These are phyloP conservation scores for Monosporascus sp. DNA, from an alignment of 2,329 filamentous ascomycete genomes.

Conservation along the genomic window DNA sequence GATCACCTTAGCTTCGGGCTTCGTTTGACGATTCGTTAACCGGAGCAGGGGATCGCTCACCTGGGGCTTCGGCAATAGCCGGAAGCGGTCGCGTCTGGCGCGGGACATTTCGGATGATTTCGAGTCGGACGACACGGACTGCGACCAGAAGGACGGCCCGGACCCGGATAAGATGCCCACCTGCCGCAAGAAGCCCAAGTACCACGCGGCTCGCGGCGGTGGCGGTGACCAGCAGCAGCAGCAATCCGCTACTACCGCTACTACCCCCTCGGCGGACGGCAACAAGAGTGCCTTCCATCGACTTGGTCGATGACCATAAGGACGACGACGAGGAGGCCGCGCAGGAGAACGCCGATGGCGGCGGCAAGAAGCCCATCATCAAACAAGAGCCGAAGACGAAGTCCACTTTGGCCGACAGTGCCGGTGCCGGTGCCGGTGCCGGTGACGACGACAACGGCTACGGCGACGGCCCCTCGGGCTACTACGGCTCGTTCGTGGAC, in stretches of 20 bases:
- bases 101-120: background rate
- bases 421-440: background rate
- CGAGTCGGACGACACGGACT: constrained; percentile 18
- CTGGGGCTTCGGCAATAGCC: too few species aligned
- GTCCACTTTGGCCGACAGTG: too few species aligned
- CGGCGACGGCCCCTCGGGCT: background rate
- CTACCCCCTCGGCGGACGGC: constrained; percentile 5
- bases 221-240: background rate
- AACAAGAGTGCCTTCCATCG: constrained; percentile 1
- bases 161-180: constrained; percentile 15
- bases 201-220: too few species aligned
- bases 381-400: background rate
- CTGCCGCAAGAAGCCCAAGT: constrained; percentile 1
- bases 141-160: constrained; percentile 16
- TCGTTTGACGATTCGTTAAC: too few species aligned
- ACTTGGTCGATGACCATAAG: constrained; percentile 21
- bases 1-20: too few species aligned
- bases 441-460: background rate
- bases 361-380: constrained; percentile 26
- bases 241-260: constrained; percentile 15
- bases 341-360: constrained; percentile 22
- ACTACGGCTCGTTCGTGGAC: background rate
- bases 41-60: too few species aligned
- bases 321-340: constrained; percentile 16
- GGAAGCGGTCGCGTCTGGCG: too few species aligned